These are phyloP conservation scores for Ogataea nakhonphanomensis DNA, from an alignment of 805 yeast genomes.

Conservation along the genomic window DNA sequence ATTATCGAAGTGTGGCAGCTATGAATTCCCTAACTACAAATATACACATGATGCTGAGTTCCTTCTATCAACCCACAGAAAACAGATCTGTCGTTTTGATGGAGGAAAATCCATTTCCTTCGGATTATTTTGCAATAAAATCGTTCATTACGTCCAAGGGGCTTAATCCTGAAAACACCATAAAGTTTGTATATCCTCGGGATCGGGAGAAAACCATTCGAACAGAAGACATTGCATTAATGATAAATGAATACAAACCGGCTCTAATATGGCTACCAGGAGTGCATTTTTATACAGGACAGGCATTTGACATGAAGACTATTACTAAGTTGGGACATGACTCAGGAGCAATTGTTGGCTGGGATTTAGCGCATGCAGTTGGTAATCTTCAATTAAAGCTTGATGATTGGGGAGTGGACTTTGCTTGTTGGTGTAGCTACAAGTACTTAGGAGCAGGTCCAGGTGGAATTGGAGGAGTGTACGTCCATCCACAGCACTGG, in stretches of 20 bases:
- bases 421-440: conserved; percentile 93
- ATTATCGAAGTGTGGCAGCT: conserved; percentile 73
- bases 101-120: conserved; percentile 87
- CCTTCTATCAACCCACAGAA: conserved; percentile 69
- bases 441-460: conserved; percentile 91
- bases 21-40: conserved; percentile 86
- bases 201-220: conserved; percentile 51
- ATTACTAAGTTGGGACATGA: conserved; percentile 64
- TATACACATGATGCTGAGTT: conserved; percentile 65
- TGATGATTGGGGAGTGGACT: conserved; percentile 89
- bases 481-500: conserved; percentile 54
- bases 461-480: conserved; percentile 86
- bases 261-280: conserved; percentile 77
- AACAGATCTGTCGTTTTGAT: conserved; percentile 65
- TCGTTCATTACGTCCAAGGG: too few species aligned
- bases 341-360: conserved; percentile 61
- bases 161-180: too few species aligned
- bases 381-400: conserved; percentile 76
- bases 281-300: conserved; percentile 89
- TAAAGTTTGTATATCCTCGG: conserved; percentile 39
- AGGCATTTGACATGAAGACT: conserved; percentile 63
- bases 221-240: conserved; percentile 58
- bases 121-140: conserved; percentile 78
- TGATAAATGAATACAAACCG: conserved; percentile 54
- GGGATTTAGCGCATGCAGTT: conserved; percentile 94